Base-by-base conservation (phyloP, 139 green algal genomes). In the Edaphochlamys debaryana region DNA sequence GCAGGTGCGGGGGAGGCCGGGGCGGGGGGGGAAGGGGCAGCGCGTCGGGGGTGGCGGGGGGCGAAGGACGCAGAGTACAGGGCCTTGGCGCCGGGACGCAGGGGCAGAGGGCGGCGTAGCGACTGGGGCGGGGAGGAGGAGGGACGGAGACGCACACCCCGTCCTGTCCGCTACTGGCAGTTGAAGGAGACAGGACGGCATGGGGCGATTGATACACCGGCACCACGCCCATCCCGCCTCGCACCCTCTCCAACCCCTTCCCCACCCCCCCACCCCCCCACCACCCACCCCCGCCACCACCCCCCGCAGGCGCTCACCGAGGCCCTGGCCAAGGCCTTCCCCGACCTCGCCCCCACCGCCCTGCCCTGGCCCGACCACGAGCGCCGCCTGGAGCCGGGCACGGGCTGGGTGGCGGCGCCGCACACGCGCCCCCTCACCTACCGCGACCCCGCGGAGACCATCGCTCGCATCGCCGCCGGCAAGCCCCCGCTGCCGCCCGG, bases 341-440 rank as follows among this genome's bases (percentile, higher is more conserved):
- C 87, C 25, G 87, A 90, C 32, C 50, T 73, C 30, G 2, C 66
- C 9, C 42, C 62, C 56, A 27, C n/a, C 41, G 32, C 22, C 6
- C 87, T 88, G 52, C 87, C 87, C 9, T 91, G 87, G 87, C 87
- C 87, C 19, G 87, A 87, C 1, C 66, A 84, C 34, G 87, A 91
- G 48, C 68, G 62, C 17, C 58, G 69, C 0, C 15, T 75, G 27
- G 64, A 74, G 77, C 64, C 77, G 11, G 87, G 87, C 41, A 88
- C 82, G 0, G 87, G 87, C 42, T 91, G 87, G 87, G 52, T 75
- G 68, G 66, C 86, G 17, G 48, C 81, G 6, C 86, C 77, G 23
- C 3, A 45, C 2, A 2, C 77, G 32, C 77, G 77, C 8, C 67
- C 37, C 1, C 77, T 83, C 63, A 83, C 77, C 8, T 83, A 83